These are phyloP conservation scores for Alternaria angustiovoidea DNA, from an alignment of 2,329 filamentous ascomycete genomes.

Conservation along the genomic window DNA sequence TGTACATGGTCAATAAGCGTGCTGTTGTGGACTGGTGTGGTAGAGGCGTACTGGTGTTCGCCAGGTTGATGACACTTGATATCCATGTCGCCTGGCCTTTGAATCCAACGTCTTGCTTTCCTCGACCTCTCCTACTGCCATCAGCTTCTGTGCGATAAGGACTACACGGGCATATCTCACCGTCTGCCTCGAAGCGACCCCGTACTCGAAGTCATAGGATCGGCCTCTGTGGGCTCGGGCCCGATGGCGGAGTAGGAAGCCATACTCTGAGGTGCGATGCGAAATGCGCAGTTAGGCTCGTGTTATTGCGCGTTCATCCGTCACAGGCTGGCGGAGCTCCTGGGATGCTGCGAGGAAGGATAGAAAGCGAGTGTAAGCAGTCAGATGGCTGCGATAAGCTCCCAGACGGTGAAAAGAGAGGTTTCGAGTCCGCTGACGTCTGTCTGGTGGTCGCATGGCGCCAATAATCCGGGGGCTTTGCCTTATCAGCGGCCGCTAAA, in stretches of 20 bases:
- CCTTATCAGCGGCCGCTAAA: slow-evolving; percentile 25
- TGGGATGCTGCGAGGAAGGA: background rate
- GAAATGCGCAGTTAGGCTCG: slow-evolving; percentile 14
- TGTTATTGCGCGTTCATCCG: slow-evolving; percentile 42
- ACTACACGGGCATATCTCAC: slow-evolving; percentile 23
- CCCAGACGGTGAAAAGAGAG: slow-evolving; percentile 8
- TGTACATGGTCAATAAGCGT: slow-evolving; percentile 50
- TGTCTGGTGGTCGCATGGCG: slow-evolving; percentile 11
- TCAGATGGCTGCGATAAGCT: background rate
- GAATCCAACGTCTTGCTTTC: slow-evolving; percentile 73
- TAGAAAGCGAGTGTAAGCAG: slow-evolving; percentile 1
- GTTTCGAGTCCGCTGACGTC: slow-evolving; percentile 19
- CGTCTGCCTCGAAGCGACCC: slow-evolving; percentile 51
- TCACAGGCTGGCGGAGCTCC: background rate
- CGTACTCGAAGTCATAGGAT: slow-evolving; percentile 53
- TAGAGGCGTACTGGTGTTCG: slow-evolving; percentile 83
- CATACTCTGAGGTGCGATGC: slow-evolving; percentile 46
- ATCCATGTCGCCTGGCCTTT: slow-evolving; percentile 83
- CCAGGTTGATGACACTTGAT: slow-evolving; percentile 91
- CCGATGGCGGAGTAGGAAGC: slow-evolving; percentile 58
- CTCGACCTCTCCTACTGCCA: slow-evolving; percentile 61
- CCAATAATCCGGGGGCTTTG: slow-evolving; percentile 1
- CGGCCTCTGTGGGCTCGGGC: slow-evolving; percentile 49
- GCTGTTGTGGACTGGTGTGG: background rate
- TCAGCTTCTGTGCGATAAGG: slow-evolving; percentile 27